These are phyloP conservation scores for Exutisphaerella laricina DNA, from an alignment of 2,329 filamentous ascomycete genomes.

Conservation along the genomic window DNA sequence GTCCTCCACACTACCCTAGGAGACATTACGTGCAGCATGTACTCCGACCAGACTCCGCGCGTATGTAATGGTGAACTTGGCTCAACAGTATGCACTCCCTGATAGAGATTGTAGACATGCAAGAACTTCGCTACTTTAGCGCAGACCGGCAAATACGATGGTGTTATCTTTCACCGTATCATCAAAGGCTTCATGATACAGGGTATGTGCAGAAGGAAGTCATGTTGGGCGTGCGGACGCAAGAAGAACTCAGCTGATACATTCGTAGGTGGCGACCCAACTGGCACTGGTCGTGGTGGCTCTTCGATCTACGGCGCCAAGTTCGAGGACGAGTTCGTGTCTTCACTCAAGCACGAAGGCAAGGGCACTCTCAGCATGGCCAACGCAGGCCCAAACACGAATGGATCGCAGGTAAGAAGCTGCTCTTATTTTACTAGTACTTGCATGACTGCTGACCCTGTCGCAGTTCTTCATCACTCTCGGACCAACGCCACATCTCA, in stretches of 20 bases:
- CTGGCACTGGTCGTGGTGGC: conserved; percentile 53
- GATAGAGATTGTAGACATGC: conserved; percentile 29
- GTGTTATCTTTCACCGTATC: conserved; percentile 35
- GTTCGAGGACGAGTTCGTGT: conserved; percentile 90
- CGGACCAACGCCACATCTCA: conserved; percentile 58
- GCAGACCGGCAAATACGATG: conserved; percentile 28
- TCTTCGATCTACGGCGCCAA: conserved; percentile 76
- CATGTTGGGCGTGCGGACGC: too few species aligned
- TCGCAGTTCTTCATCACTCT: conserved; percentile 2
- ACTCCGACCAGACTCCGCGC: conserved; percentile 30
- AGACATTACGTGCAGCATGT: conserved; percentile 32
- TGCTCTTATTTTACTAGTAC: background rate
- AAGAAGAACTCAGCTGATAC: conserved; percentile 4
- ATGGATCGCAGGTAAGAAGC: conserved; percentile 68
- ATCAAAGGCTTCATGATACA: conserved; percentile 97
- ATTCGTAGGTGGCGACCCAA: conserved; percentile 26
- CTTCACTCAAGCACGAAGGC: conserved; percentile 63
- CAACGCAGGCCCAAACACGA: conserved; percentile 85
- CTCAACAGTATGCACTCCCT: too few species aligned
- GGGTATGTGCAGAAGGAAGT: too few species aligned
- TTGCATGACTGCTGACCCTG: background rate
- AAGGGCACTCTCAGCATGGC: conserved; percentile 89
- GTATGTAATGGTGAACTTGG: too few species aligned
- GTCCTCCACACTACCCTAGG: conserved; percentile 32
- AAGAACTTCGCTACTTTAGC: conserved; percentile 34